Evolutionary conservation across 2,329 filamentous ascomycete species (phyloP), one percentile per base, ranked within the genome.

Genomic region (Calonectria ilicicola): DNA sequence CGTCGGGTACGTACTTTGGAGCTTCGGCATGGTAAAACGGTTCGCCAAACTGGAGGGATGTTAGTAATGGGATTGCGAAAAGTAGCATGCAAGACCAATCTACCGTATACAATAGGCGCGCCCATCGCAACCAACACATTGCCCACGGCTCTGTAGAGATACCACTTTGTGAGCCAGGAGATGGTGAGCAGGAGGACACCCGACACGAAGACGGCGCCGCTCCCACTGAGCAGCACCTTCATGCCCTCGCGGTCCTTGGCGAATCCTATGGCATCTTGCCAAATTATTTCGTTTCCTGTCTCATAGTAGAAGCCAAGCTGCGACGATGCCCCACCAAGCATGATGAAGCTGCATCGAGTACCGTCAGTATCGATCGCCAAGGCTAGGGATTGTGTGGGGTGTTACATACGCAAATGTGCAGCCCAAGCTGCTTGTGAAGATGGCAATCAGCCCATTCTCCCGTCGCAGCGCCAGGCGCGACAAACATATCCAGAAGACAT

Each of bases 231-330:
- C 53, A 83, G 51, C 17, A 83, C 82, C 72, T 82, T 82, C 66
- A 81, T 76, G 56, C 77, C 81, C 62, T 83, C 80, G 38, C 77
- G 71, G 62, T 81, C 80, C 19, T 76, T 70, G 32, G 82, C 80
- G 46, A 82, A 81, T 17, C 76, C 69, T 27, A 74, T 64, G 1
- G 79, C 81, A 64, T 83, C 81, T 1, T 74, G 72, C 81, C 81
- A 83, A 38, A 81, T 78, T 10, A 83, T 69, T 58, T 82, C 80
- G 35, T 81, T 81, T 17, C 81, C 81, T 0, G 81, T 82, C 21
- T 80, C 72, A 68, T 77, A 81, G 63, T 75, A 83, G 76, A 83
- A 83, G 38, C 81, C 81, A 19, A 82, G 66, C 29, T 82, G 81
- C 4, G 81, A 82, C 2, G 81, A 75, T 47, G 81, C 81, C 10